Evolutionary conservation across 2,329 filamentous ascomycete genomes (phyloP), one percentile per base, ranked within the genome.

Genomic region (Beauveria australis): DNA sequence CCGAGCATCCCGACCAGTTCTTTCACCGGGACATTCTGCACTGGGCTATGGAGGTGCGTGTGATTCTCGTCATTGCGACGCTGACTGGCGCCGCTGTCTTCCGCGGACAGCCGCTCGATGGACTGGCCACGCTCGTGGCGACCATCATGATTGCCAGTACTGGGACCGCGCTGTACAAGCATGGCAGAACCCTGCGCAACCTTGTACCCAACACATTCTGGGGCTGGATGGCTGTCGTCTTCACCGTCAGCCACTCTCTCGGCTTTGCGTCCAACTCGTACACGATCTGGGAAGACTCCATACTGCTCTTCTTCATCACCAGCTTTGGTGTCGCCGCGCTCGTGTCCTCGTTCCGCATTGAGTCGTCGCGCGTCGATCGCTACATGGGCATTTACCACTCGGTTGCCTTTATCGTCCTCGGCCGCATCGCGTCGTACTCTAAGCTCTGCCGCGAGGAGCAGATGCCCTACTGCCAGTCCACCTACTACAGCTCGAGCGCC

Each of bases 241-340:
- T 96, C 66, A 92, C 92, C 0, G 73, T 92, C n/a, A 86, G 89
- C 63, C 91, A 96, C 69, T 95, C 92, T n/a, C 78, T 90, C 56
- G 93, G 94, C 8, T 99, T 97, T 72, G 93, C 93, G 0, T 94
- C 94, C 3, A 99, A 99, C 75, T 99, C 94, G 0, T 99, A 92
- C 75, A 97, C 93, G 0, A 96, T 99, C 66, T 99, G 94, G 92
- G 94, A 99, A 76, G 94, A 99, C 69, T 89, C 91, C 16, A 97
- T 97, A 60, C 81, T 96, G 5, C 80, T 96, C 3, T 96, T 96
- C 76, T 93, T 97, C 76, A 83, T 97, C 62, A 85, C 86, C 2
- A 94, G 92, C 0, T 97, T 97, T 70, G 92, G 92, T 33, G 74
- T 92, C 7, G 80, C 88, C n/a, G 84, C 88, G 41, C 82, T 89